Evolutionary conservation across 805 yeast genomes (phyloP).

Genomic region (Monosporozyma solicola): DNA sequence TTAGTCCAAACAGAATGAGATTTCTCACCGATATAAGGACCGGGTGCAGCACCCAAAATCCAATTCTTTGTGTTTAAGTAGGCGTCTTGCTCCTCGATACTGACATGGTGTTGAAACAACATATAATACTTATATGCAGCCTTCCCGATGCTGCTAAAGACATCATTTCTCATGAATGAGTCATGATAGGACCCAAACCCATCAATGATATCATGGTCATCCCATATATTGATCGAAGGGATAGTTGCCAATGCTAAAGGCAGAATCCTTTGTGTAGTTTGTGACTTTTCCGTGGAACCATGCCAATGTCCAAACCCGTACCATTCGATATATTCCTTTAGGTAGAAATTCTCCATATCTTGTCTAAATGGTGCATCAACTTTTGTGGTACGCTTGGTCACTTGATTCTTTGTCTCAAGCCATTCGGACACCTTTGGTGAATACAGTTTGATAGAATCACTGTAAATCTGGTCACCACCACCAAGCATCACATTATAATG

Average conservation of each 20-base stretch:
- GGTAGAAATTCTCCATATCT: constrained; percentile 58
- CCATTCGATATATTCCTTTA: constrained; percentile 74
- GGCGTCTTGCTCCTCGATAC: constrained; percentile 33
- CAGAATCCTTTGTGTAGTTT: constrained; percentile 55
- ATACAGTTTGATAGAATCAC: constrained; percentile 65
- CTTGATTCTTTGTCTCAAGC: constrained; percentile 46
- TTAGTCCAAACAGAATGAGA: constrained; percentile 65
- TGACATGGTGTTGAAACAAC: constrained; percentile 82
- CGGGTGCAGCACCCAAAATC: constrained; percentile 49
- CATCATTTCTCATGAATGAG: constrained; percentile 58
- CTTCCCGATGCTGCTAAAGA: constrained; percentile 65
- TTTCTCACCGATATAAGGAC: constrained; percentile 53
- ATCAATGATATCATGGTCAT: constrained; percentile 95
- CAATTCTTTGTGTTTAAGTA: constrained; percentile 43
- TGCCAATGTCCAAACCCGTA: constrained; percentile 84
- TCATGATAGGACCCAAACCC: constrained; percentile 89
- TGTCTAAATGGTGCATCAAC: constrained; percentile 39
- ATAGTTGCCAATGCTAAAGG: constrained; percentile 74
- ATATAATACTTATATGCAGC: constrained; percentile 79
- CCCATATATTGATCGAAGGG: constrained; percentile 80
- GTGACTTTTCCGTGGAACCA: constrained; percentile 47
- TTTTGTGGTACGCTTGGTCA: constrained; percentile 36
- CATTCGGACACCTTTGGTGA: constrained; percentile 50
- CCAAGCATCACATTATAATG: constrained; percentile 91
- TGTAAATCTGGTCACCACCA: constrained; percentile 94